A percentile compares a stretch with the other conserved stretches of the same genome.
phyloP scores from a whole-genome alignment of 139 green algal genomes.

The Closterium sp. region DNA sequence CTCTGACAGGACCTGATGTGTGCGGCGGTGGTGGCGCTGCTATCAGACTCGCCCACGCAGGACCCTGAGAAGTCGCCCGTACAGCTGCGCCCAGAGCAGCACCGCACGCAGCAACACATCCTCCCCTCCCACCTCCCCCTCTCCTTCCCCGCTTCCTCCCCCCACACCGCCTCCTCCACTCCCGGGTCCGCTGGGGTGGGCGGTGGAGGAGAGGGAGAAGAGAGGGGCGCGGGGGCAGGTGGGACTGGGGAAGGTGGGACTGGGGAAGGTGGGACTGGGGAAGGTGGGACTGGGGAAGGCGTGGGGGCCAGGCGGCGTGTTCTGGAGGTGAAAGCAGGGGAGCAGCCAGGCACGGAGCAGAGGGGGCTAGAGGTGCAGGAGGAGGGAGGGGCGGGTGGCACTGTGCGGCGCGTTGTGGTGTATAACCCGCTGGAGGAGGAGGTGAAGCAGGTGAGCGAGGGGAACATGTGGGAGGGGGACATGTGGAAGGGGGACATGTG shows the following conservation, averaged over 20 bases:
- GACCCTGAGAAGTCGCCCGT: neutral
- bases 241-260: too few species aligned
- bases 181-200: too few species aligned
- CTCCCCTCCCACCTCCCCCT: neutral
- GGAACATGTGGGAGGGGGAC: too few species aligned
- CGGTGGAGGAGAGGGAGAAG: neutral
- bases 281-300: neutral
- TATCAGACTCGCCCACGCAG: neutral
- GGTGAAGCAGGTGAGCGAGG: conserved; percentile 16
- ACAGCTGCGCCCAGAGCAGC: neutral
- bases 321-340: neutral
- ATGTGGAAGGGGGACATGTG: too few species aligned
- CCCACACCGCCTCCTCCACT: too few species aligned
- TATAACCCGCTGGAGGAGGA: conserved; percentile 37
- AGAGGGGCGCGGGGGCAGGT: too few species aligned
- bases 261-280: too few species aligned
- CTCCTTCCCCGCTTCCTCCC: neutral
- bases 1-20: neutral
- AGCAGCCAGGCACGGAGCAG: too few species aligned
- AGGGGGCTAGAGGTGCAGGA: too few species aligned
- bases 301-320: neutral
- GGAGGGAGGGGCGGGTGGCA: too few species aligned
- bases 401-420: conserved; percentile 25
- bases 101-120: neutral
- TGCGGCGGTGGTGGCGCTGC: neutral